Percentiles rank a stretch among this genome's conserved stretches.
Conservation (phyloP, 345 rosid species). For the Turritis glabra region DNA sequence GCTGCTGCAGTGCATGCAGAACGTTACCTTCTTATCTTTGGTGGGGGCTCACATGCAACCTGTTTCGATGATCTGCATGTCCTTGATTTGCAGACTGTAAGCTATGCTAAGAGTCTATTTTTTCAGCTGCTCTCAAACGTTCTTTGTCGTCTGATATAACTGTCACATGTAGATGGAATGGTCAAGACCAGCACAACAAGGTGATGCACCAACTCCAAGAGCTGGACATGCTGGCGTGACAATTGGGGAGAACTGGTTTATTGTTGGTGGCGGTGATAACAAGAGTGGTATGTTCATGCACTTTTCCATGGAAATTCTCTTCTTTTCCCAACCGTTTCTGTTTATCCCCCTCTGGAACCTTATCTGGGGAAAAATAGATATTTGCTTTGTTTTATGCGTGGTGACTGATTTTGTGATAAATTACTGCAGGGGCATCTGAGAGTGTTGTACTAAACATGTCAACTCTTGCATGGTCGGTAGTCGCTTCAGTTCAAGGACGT, state of each 20-base stretch:
- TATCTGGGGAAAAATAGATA: not conserved
- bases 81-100: constrained; percentile 94
- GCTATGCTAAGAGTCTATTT: constrained; percentile 41
- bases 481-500: constrained; percentile 85
- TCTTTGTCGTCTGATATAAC: constrained; percentile 18
- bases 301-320: constrained; percentile 24
- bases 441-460: constrained; percentile 97
- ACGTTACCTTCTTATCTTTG: constrained; percentile 93
- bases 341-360: not conserved
- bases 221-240: constrained; percentile 98
- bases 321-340: constrained; percentile 5
- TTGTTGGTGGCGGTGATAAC: constrained; percentile 99
- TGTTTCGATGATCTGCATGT: constrained; percentile 96
- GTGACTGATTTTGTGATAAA: constrained; percentile 16
- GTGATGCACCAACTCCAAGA: constrained; percentile 85
- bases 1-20: constrained; percentile 98
- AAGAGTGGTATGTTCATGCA: constrained; percentile 66
- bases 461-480: constrained; percentile 87
- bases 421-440: constrained; percentile 81
- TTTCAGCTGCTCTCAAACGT: constrained; percentile 20
- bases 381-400: constrained; percentile 11
- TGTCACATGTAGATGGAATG: constrained; percentile 82
- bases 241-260: constrained; percentile 99
- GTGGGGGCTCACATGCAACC: constrained; percentile 95
- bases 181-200: constrained; percentile 94